Conservation (phyloP, 176 grass and related monocot genomes). For the Puya raimondii region DNA sequence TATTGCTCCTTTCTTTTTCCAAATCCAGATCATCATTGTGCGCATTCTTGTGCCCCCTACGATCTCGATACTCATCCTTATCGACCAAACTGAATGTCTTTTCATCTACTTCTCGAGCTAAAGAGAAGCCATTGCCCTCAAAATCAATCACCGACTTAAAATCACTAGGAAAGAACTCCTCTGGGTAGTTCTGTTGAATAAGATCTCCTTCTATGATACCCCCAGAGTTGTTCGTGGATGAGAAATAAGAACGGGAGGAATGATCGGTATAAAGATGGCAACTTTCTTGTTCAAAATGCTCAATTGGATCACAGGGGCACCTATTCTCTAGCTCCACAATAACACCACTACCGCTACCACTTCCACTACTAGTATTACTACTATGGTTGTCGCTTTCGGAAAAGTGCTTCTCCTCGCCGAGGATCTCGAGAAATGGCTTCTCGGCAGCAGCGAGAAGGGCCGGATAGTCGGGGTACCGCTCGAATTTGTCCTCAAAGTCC, state of each 20-base stretch:
- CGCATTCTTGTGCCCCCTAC: constrained; percentile 29
- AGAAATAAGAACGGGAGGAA: too few species aligned
- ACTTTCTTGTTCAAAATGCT: too few species aligned
- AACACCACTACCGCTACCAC: neutral
- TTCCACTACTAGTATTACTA: neutral
- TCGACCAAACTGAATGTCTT: neutral
- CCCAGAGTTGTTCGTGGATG: constrained; percentile 23
- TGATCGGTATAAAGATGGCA: too few species aligned
- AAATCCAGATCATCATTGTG: constrained; percentile 9
- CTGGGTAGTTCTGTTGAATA: neutral
- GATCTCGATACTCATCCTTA: constrained; percentile 23
- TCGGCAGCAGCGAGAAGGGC: constrained; percentile 37
- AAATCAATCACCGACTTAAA: constrained; percentile 14
- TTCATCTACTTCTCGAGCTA: neutral
- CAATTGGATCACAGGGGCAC: too few species aligned
- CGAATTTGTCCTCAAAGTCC: constrained; percentile 49
- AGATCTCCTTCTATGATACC: constrained; percentile 33
- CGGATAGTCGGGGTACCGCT: constrained; percentile 40
- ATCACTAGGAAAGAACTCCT: constrained; percentile 36
- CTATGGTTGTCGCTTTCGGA: neutral
- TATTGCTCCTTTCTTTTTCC: constrained; percentile 23
- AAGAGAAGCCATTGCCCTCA: constrained; percentile 15
- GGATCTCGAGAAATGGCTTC: constrained; percentile 37
- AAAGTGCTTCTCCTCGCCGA: constrained; percentile 11
- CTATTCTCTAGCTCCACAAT: neutral